phyloP scores from a whole-genome alignment of 352 stramenopile species.

The Achlya hypogyna region DNA sequence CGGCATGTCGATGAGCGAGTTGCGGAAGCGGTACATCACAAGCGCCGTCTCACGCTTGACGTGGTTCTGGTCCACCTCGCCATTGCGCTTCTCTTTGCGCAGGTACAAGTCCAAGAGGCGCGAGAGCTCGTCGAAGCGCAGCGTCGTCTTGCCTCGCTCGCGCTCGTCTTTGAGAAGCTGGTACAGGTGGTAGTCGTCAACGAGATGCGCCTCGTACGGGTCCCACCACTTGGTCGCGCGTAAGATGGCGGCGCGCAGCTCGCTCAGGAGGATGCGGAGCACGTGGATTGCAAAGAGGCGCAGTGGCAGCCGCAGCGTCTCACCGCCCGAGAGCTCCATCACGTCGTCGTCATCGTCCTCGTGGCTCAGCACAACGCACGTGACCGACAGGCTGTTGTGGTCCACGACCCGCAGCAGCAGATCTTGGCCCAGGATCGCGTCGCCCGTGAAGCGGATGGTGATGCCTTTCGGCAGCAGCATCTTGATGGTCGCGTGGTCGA shows the following conservation, averaged over 20 bases:
- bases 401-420: constrained; percentile 68
- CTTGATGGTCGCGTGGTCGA: constrained; percentile 86
- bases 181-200: constrained; percentile 76
- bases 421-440: constrained; percentile 66
- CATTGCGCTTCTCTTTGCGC: constrained; percentile 65
- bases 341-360: constrained; percentile 40
- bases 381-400: constrained; percentile 77
- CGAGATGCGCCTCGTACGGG: constrained; percentile 62
- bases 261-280: constrained; percentile 52
- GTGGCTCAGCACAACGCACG: constrained; percentile 68
- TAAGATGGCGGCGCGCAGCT: constrained; percentile 57
- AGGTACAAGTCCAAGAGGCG: constrained; percentile 79
- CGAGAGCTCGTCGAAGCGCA: constrained; percentile 79
- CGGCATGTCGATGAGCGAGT: constrained; percentile 82
- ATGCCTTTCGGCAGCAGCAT: constrained; percentile 83
- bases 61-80: constrained; percentile 55
- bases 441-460: constrained; percentile 63
- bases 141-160: constrained; percentile 53
- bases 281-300: constrained; percentile 66
- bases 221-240: constrained; percentile 79
- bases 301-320: constrained; percentile 74
- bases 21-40: constrained; percentile 85
- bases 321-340: constrained; percentile 70
- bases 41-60: constrained; percentile 65
- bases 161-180: constrained; percentile 71